Conservation (phyloP, 352 stramenopile species). For the Globisporangium nunn region DNA sequence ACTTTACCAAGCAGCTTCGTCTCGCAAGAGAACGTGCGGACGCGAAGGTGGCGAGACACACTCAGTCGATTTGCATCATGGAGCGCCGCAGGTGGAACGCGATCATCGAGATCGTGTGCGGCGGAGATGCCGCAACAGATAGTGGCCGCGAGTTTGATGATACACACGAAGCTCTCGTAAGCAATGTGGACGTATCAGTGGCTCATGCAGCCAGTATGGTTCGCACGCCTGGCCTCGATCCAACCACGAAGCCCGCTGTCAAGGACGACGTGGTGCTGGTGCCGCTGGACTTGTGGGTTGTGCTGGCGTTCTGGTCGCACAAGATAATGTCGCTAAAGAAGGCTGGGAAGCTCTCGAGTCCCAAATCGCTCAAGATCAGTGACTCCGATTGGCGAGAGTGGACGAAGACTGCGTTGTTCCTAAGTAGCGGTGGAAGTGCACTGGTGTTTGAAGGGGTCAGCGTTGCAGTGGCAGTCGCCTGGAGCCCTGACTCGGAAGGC, state of each 20-base stretch:
- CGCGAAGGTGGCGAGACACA: neutral
- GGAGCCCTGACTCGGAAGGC: neutral
- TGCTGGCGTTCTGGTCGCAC: slow-evolving; percentile 15
- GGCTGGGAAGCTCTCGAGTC: neutral
- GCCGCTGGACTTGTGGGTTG: slow-evolving; percentile 14
- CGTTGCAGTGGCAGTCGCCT: slow-evolving; percentile 6
- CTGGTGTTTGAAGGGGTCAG: slow-evolving; percentile 2
- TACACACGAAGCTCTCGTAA: slow-evolving; percentile 4
- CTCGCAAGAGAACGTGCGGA: slow-evolving; percentile 1
- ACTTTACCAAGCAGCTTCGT: slow-evolving; percentile 9
- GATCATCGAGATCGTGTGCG: slow-evolving; percentile 4
- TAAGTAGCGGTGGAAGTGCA: neutral
- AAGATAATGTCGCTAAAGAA: neutral
- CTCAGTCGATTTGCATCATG: slow-evolving; percentile 5
- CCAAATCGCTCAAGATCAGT: neutral
- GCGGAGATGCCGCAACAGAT: neutral
- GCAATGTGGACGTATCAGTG: slow-evolving; percentile 2
- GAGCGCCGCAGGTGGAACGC: slow-evolving; percentile 7
- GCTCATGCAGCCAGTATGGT: neutral
- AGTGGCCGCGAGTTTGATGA: neutral
- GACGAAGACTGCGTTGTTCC: slow-evolving; percentile 5
- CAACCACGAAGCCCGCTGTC: neutral
- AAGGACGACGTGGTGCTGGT: slow-evolving; percentile 11
- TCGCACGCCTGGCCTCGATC: neutral
- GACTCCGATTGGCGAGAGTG: slow-evolving; percentile 8